phyloP scores from a whole-genome alignment of 225 moss, liverwort and hornwort species.

The Asterella californica region DNA sequence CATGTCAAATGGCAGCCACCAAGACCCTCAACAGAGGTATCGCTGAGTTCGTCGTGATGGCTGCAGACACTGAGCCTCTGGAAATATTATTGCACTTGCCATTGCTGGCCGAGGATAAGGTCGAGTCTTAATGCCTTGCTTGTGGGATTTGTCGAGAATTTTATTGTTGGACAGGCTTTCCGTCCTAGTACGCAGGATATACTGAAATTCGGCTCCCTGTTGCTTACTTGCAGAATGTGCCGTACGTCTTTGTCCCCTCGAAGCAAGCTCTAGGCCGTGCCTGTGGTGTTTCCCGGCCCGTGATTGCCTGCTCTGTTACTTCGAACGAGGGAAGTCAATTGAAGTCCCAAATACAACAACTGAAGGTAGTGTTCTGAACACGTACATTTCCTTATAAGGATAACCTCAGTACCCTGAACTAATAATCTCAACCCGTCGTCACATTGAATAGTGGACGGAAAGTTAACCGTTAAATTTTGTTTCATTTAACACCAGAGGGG shows the following conservation, averaged over 20 bases:
- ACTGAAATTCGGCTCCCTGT: neutral
- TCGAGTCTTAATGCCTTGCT: neutral
- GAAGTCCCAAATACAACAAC: slow-evolving; percentile 90
- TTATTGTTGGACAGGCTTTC: neutral
- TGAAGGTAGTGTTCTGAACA: slow-evolving; percentile 42
- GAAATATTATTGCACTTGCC: slow-evolving; percentile 95
- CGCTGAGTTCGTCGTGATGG: slow-evolving; percentile 99
- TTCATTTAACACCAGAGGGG: too few relatives aligned
- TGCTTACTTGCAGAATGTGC: slow-evolving; percentile 58
- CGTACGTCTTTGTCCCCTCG: slow-evolving; percentile 91
- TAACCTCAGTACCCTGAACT: too few relatives aligned
- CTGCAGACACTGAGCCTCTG: slow-evolving; percentile 92
- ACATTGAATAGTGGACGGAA: too few relatives aligned
- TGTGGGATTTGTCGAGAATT: neutral
- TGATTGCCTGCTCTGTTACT: slow-evolving; percentile 92
- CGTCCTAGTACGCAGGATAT: neutral
- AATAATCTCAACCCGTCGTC: too few relatives aligned
- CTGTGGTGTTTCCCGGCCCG: slow-evolving; percentile 90
- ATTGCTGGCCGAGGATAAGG: slow-evolving; percentile 91
- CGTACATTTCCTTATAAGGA: neutral
- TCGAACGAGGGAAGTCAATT: slow-evolving; percentile 94
- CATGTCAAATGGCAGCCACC: slow-evolving; percentile 48
- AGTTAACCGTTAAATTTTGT: too few relatives aligned
- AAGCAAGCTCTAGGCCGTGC: slow-evolving; percentile 95
- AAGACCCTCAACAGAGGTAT: slow-evolving; percentile 97